phyloP scores from a whole-genome alignment of 768 basidiomycete species.

The Sporobolomyces phaffii region DNA sequence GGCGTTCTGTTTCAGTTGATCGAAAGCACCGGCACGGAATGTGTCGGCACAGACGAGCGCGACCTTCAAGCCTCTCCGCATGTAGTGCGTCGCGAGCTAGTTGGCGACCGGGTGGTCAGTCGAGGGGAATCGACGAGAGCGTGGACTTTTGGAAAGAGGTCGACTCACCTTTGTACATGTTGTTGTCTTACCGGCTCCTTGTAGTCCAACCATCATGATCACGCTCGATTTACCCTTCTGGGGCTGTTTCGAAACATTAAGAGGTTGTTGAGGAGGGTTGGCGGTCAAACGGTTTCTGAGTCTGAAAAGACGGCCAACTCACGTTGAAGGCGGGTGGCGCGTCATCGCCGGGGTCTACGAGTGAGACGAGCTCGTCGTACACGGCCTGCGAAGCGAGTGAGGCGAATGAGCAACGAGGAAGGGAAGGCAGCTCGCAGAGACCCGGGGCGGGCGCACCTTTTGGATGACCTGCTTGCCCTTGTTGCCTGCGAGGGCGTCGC shows the following conservation, averaged over 20 bases:
- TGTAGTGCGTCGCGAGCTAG: constrained; percentile 89
- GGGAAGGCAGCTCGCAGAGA: not conserved
- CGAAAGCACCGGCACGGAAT: constrained; percentile 98
- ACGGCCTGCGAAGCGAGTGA: constrained; percentile 60
- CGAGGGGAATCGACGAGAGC: not conserved
- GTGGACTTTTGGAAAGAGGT: no score
- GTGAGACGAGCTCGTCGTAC: constrained; percentile 87
- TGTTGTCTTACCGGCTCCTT: constrained; percentile 76
- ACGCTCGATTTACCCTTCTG: constrained; percentile 90
- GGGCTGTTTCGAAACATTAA: no score
- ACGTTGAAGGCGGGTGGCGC: constrained; percentile 48
- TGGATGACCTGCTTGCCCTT: constrained; percentile 85
- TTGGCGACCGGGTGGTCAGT: not conserved
- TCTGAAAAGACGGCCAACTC: constrained; percentile 49
- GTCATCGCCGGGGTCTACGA: constrained; percentile 92
- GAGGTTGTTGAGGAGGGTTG: no score
- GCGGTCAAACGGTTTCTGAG: not conserved
- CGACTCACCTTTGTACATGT: constrained; percentile 76
- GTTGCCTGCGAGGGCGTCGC: constrained; percentile 58
- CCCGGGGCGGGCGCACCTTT: constrained; percentile 57
- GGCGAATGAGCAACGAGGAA: not conserved
- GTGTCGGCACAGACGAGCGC: constrained; percentile 98
- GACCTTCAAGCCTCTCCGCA: constrained; percentile 91
- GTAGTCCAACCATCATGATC: constrained; percentile 60
- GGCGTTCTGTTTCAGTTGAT: constrained; percentile 96